A percentile compares a stretch with the other conserved stretches of the same genome.
Evolutionary conservation across 495 filamentous ascomycete genomes (phyloP).

Genomic region (Aspergillus bertholletiae): DNA sequence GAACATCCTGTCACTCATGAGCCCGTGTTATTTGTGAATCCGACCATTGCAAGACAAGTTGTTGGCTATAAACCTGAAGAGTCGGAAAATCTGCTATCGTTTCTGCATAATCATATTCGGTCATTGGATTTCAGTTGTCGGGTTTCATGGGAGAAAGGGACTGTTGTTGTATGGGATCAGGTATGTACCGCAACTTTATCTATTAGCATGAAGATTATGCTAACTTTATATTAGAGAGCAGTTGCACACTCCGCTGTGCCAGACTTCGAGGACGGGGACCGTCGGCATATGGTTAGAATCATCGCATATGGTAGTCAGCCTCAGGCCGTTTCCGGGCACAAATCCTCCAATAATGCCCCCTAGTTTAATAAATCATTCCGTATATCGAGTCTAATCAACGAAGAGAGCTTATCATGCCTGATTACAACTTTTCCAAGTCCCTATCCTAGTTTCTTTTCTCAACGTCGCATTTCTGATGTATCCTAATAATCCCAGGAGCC

Average conservation of each 20-base stretch:
- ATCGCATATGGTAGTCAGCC: constrained; percentile 12
- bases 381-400: no score
- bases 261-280: constrained; percentile 9
- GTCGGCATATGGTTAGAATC: constrained; percentile 11
- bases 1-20: constrained; percentile 7
- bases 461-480: no score
- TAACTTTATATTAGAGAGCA: constrained; percentile 6
- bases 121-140: constrained; percentile 10
- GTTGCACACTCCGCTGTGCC: constrained; percentile 9
- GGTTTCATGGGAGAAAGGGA: constrained; percentile 6
- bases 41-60: constrained; percentile 10
- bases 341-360: no score
- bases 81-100: constrained; percentile 3
- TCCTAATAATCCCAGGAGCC: no score
- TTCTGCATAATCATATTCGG: constrained; percentile 10
- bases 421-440: no score
- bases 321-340: background rate
- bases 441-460: no score
- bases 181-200: background rate
- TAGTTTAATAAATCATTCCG: no score
- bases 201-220: background rate
- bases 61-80: constrained; percentile 10
- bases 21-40: constrained; percentile 10
- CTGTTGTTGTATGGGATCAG: constrained; percentile 12
- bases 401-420: no score